phyloP scores from a whole-genome alignment of 225 moss, liverwort and hornwort species.

The Pseudoscleropodium purum region DNA sequence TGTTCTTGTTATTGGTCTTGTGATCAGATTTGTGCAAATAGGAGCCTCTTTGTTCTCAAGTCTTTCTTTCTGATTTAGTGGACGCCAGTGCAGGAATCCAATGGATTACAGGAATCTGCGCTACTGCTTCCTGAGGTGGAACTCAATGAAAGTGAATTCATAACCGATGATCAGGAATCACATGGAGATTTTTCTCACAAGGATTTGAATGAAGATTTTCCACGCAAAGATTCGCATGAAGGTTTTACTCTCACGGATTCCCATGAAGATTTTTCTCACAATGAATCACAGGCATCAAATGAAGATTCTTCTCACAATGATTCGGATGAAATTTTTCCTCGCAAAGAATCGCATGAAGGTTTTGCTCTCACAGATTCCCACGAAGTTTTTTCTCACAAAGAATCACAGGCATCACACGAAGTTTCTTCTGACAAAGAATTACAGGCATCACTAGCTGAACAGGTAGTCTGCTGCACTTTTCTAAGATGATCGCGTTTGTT shows the following conservation, averaged over 20 bases:
- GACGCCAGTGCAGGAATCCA: conserved; percentile 16
- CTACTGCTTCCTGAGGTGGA: conserved; percentile 10
- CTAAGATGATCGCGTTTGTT: neutral
- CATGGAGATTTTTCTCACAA: conserved; percentile 4
- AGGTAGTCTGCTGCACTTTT: conserved; percentile 13
- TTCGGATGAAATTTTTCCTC: neutral
- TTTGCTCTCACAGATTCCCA: neutral
- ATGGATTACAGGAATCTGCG: conserved; percentile 14
- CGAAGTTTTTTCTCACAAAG: neutral
- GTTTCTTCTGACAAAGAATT: conserved; percentile 5
- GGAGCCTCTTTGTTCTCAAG: neutral
- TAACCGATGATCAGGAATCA: neutral
- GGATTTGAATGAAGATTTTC: neutral
- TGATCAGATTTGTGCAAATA: neutral
- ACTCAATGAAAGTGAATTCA: conserved; percentile 7
- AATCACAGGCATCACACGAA: neutral
- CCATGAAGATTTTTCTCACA: neutral
- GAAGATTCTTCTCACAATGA: neutral
- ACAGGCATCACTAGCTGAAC: conserved; percentile 19
- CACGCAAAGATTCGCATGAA: neutral
- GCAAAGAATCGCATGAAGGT: neutral
- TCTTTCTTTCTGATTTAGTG: conserved; percentile 6
- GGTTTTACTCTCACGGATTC: neutral
- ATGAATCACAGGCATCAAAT: neutral
- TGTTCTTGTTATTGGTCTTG: neutral